Percentiles rank a stretch among this genome's conserved stretches.
These are phyloP conservation scores for Pseudognaphalium luteoalbum DNA, from an alignment of 129 eudicot species.

Conservation along the genomic window DNA sequence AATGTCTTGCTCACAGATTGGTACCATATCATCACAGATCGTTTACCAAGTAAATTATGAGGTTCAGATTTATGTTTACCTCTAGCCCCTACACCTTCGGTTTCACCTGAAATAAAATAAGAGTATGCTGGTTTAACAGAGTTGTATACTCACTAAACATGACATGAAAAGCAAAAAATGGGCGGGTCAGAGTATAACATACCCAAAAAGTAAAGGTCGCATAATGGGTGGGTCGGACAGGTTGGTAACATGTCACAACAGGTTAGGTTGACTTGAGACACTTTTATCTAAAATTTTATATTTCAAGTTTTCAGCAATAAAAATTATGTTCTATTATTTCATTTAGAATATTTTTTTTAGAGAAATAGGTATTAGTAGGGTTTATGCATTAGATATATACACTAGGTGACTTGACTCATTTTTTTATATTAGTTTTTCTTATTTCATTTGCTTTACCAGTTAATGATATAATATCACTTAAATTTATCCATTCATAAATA, in stretches of 20 bases:
- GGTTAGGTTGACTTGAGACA: background rate
- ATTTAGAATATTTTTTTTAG: background rate
- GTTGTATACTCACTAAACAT: background rate
- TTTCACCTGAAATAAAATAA: conserved; percentile 46
- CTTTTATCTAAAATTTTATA: background rate
- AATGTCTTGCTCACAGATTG: conserved; percentile 49
- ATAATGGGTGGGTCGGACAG: background rate
- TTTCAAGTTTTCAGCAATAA: too few relatives aligned
- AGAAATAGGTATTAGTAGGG: background rate
- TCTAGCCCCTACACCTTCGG: conserved; percentile 21
- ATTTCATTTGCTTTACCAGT: background rate
- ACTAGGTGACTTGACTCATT: background rate
- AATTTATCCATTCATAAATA: background rate
- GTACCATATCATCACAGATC: conserved; percentile 67
- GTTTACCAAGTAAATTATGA: conserved; percentile 52
- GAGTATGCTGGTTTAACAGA: conserved; percentile 6
- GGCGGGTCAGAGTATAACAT: background rate
- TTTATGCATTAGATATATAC: background rate
- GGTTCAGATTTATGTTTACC: conserved; percentile 49
- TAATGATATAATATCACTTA: background rate
- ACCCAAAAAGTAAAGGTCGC: background rate
- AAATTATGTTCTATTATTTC: background rate
- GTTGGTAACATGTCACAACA: background rate
- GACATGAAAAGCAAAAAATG: background rate
- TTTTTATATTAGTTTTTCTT: background rate